These are phyloP conservation scores for Linum usitatissimum DNA, from an alignment of 345 rosid genomes.

Conservation along the genomic window DNA sequence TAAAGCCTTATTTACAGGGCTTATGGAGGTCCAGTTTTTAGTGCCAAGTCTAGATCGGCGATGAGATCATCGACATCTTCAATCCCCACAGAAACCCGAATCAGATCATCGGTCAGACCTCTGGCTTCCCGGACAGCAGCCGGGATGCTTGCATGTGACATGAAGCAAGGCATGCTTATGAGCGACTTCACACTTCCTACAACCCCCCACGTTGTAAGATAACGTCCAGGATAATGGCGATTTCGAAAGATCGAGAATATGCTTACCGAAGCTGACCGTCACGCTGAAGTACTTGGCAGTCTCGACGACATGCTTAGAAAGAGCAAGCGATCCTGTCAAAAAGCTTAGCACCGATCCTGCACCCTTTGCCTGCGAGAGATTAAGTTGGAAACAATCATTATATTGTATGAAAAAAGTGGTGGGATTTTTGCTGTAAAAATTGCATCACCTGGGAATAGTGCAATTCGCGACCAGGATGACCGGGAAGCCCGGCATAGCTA, in stretches of 20 bases:
- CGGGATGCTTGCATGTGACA: conserved; percentile 97
- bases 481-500: conserved; percentile 74
- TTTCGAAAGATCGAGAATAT: conserved; percentile 1
- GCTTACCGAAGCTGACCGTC: conserved; percentile 91
- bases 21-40: conserved; percentile 49
- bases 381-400: background rate
- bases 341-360: conserved; percentile 95
- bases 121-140: conserved; percentile 71
- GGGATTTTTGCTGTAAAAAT: background rate
- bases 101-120: conserved; percentile 83
- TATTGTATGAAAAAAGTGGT: background rate
- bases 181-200: conserved; percentile 93
- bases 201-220: conserved; percentile 1
- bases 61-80: conserved; percentile 89
- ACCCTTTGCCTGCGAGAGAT: conserved; percentile 64
- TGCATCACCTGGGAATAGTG: conserved; percentile 82
- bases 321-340: conserved; percentile 73
- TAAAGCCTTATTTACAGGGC: too few relatives aligned
- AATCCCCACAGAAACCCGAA: conserved; percentile 81
- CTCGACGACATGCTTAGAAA: conserved; percentile 84
- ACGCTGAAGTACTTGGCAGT: conserved; percentile 83
- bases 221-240: background rate
- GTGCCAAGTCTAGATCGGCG: conserved; percentile 66
- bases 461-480: conserved; percentile 71
- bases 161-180: conserved; percentile 95